Evolutionary conservation across 2,329 filamentous ascomycete species (phyloP), one percentile per base, ranked within the genome.

Genomic region (Hymenoscyphus salicellus): DNA sequence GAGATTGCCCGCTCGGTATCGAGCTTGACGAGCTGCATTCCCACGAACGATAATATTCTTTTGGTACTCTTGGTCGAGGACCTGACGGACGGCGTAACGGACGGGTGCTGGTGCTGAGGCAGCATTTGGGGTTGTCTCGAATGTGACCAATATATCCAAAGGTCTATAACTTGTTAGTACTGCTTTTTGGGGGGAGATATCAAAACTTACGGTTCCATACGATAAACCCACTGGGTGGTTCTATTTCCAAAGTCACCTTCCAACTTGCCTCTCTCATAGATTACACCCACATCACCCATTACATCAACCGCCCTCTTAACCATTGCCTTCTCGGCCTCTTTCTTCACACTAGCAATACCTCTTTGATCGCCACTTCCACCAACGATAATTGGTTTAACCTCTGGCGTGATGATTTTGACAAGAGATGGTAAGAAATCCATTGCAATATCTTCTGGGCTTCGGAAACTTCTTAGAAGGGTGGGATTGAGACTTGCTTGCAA

Each of bases 21-120:
- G 83, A 8, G 87, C 86, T 72, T 90, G 86, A 1, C 90, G 82
- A 0, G 87, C 83, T 3, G 86, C 83, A 66, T 86, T 86, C 59
- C 91, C 89, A 16, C 89, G 87, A 38, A 87, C 80, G 33, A 84
- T 79, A 14, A 89, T 84, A 58, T 92, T 89, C 73, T 90, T 92
- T 66, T 86, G 86, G 72, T 94, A 90, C 76, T 98, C 94, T 75
- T 95, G 92, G 73, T 97, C 93, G 0, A 99, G 83, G 8, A 97
- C 93, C 76, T 97, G 94, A 26, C 95, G 88, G 5, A 99, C 89
- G 1, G 94, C 94, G 74, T 92, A 99, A n/a, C 95, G 86, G 0
- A 92, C 92, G 0, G 91, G 92, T 0, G 86, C 87, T 1, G 85
- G 84, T 43, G 82, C 79, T 17, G 85, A 79, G 3, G 81, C 72